These are phyloP conservation scores for Alloteropsis semialata DNA, from an alignment of 176 grass and related monocot genomes.

Conservation along the genomic window DNA sequence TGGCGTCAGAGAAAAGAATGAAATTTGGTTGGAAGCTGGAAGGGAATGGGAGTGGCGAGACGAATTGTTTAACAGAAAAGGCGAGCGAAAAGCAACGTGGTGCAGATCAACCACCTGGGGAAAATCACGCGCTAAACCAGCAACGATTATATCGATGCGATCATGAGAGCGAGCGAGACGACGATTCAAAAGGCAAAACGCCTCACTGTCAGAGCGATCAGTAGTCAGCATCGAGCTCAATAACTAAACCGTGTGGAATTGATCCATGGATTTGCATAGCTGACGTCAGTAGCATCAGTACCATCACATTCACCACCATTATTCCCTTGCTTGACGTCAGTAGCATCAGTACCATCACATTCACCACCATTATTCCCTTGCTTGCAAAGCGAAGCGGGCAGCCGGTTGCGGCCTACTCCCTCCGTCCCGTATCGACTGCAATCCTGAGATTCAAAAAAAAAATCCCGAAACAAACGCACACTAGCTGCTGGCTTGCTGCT, in stretches of 20 bases:
- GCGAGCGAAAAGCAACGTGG: conserved; percentile 35
- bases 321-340: background rate
- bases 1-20: background rate
- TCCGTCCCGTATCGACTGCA: no score
- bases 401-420: background rate
- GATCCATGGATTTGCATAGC: background rate
- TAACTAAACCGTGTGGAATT: conserved; percentile 14
- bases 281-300: background rate
- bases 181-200: background rate
- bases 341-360: background rate
- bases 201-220: background rate
- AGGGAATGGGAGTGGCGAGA: background rate
- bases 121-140: conserved; percentile 12
- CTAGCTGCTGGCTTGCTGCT: no score
- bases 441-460: no score
- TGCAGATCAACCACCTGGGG: conserved; percentile 42
- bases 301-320: background rate
- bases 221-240: background rate
- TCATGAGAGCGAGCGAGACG: conserved; percentile 1
- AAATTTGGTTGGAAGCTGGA: background rate
- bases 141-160: background rate
- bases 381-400: background rate
- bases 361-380: background rate
- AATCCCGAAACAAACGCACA: no score
- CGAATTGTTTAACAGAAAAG: conserved; percentile 21